Evolutionary conservation across 1,284 basidiomycete species (phyloP).

Genomic region (Ceratobasidium sp.): DNA sequence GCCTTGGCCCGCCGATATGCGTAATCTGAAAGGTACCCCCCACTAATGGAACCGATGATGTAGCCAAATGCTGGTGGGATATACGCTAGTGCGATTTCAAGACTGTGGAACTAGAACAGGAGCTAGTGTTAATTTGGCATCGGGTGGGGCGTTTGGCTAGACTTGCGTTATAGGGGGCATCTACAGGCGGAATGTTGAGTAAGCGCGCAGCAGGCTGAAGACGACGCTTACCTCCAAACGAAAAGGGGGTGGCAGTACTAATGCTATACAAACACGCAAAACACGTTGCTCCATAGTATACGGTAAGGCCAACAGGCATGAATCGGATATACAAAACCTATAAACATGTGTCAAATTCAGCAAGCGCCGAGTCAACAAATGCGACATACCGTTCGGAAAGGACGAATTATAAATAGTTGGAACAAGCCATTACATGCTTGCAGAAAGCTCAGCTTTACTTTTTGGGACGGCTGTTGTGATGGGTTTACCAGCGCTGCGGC

Average conservation of each 20-base stretch:
- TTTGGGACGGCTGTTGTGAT: not conserved
- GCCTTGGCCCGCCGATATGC: conserved; percentile 39
- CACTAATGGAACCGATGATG: conserved; percentile 43
- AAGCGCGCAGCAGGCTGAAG: not conserved
- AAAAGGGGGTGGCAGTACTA: conserved; percentile 41
- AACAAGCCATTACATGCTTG: not conserved
- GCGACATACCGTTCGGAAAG: conserved; percentile 13
- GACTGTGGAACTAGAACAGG: conserved; percentile 21
- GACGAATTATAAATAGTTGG: conserved; percentile 23
- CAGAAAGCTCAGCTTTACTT: not conserved
- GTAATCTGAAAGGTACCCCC: conserved; percentile 44
- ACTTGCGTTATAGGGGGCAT: conserved; percentile 32
- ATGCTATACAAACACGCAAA: conserved; percentile 45
- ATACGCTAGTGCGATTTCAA: conserved; percentile 44
- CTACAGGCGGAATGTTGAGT: conserved; percentile 7
- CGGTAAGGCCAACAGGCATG: conserved; percentile 43
- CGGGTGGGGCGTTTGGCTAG: not conserved
- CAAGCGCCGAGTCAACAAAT: not conserved
- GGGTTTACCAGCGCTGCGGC: conserved; percentile 19
- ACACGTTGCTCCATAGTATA: conserved; percentile 44
- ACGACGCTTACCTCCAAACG: conserved; percentile 30
- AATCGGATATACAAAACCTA: conserved; percentile 41
- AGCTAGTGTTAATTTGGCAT: conserved; percentile 2
- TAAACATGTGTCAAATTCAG: not conserved
- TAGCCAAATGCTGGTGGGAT: conserved; percentile 42